Conservation (phyloP, 2,329 filamentous ascomycete species). For the Coniochaeta sp. region DNA sequence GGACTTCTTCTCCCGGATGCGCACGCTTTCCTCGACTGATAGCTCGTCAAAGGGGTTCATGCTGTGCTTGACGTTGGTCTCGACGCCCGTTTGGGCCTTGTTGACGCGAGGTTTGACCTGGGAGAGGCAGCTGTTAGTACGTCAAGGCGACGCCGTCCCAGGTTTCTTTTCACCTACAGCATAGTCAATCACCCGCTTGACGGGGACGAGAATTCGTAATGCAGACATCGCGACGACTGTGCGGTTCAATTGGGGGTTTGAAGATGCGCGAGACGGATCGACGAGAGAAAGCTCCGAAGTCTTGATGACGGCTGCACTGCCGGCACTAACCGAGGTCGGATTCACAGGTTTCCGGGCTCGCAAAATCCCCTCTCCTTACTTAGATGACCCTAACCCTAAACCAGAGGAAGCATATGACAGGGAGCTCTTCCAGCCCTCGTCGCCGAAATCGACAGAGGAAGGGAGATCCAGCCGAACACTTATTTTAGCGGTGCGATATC, state of each 20-base stretch:
- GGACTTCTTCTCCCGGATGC: slow-evolving; percentile 79
- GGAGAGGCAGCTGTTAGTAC: not conserved
- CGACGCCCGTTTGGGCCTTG: slow-evolving; percentile 75
- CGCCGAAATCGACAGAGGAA: no score
- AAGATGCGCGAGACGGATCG: not conserved
- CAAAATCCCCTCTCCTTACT: not conserved
- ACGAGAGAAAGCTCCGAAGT: not conserved
- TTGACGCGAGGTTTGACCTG: slow-evolving; percentile 64
- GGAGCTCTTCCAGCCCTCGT: not conserved
- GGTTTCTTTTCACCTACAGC: slow-evolving; percentile 44
- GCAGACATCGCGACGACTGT: slow-evolving; percentile 41
- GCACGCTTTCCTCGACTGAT: slow-evolving; percentile 91
- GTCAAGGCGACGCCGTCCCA: no score
- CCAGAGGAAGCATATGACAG: not conserved
- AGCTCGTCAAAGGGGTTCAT: slow-evolving; percentile 99
- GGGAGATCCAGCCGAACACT: no score
- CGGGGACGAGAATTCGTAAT: slow-evolving; percentile 68
- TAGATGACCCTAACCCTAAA: not conserved
- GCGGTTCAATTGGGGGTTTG: not conserved
- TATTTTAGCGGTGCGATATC: no score
- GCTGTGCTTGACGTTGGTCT: slow-evolving; percentile 93
- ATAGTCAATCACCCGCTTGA: slow-evolving; percentile 84
- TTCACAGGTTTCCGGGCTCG: not conserved
- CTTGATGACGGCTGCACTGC: not conserved
- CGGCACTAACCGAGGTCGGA: not conserved